These are phyloP conservation scores for Cercospora beticola DNA, from an alignment of 2,329 filamentous ascomycete species.

Conservation along the genomic window DNA sequence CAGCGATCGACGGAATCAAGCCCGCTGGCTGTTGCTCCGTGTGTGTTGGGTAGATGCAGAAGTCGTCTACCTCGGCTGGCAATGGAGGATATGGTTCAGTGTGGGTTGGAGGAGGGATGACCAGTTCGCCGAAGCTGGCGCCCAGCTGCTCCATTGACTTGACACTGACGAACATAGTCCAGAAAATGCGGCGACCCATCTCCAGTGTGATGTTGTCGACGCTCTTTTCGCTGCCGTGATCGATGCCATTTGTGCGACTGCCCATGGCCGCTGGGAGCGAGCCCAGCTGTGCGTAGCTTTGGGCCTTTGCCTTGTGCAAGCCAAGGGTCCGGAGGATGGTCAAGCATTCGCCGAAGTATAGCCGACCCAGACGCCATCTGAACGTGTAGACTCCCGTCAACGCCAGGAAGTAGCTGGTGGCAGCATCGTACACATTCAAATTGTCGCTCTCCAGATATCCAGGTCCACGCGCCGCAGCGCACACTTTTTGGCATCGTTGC, in stretches of 20 bases:
- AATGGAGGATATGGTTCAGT: constrained; percentile 75
- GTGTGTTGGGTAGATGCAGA: constrained; percentile 70
- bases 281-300: constrained; percentile 42
- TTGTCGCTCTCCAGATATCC: constrained; percentile 55
- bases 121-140: constrained; percentile 66
- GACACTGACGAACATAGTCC: constrained; percentile 74
- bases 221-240: constrained; percentile 39
- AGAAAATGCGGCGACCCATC: constrained; percentile 68
- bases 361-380: constrained; percentile 64
- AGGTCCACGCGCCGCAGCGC: constrained; percentile 64
- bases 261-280: constrained; percentile 40
- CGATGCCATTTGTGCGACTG: constrained; percentile 38
- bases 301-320: constrained; percentile 57
- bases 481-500: constrained; percentile 68
- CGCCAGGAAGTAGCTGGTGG: constrained; percentile 74
- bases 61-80: constrained; percentile 80
- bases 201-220: constrained; percentile 51
- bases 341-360: constrained; percentile 72
- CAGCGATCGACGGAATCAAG: constrained; percentile 68
- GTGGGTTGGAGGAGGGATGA: constrained; percentile 73
- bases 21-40: constrained; percentile 69
- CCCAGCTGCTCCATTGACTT: constrained; percentile 74
- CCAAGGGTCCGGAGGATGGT: constrained; percentile 67
- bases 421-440: constrained; percentile 62
- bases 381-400: constrained; percentile 67